Evolutionary conservation across 225 moss, liverwort and hornwort species (phyloP), one percentile per base, ranked within the genome.

Genomic region (Physcomitrium patens): DNA sequence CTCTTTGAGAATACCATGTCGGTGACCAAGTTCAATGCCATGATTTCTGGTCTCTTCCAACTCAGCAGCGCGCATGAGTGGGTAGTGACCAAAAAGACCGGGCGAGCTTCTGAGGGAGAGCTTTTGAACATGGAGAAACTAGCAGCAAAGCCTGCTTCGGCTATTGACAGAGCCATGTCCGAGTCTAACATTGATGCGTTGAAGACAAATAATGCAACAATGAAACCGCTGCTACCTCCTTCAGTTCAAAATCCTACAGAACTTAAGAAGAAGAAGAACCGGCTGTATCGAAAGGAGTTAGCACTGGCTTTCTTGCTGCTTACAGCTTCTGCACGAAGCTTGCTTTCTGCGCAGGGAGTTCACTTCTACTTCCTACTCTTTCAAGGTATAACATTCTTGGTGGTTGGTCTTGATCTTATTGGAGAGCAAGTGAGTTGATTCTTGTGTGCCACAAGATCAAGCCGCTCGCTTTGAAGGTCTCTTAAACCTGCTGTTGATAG

Each of bases 1-100:
- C 76, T 89, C 16, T 89, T 89, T 12, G 89, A 89, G 83, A 89
- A 89, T 22, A 89, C 89, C 31, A 89, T 89, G 89, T 89, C 89
- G 12, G 89, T 89, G 51, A 89, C 89, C 10, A 89, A 89, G 83
- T 89, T 89, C 77, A 86, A 89, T 74, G 89, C 89, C 60, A 89
- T 89, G 89, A 76, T 89, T 46, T 89, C 89, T 45, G 89, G 89
- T 60, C 83, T 89, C 57, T 89, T 89, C 63, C 77, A 89, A 81
- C 81, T 89, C 57, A 83, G 86, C 66, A 89, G 89, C 52, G 23
- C 89, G 10, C 85, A 89, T 11, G 89, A 89, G 81, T 89, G 89
- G 89, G 89, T 89, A 47, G 89, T 89, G 17, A 89, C 89, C 1
- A 89, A 89, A 60, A 89, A 89, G 61, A 83, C 85, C n/a, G 88